Evolutionary conservation across 192 early-diverging fungal species (phyloP), one percentile per base, ranked within the genome.

Genomic region (Chytriomyces hyalinus): DNA sequence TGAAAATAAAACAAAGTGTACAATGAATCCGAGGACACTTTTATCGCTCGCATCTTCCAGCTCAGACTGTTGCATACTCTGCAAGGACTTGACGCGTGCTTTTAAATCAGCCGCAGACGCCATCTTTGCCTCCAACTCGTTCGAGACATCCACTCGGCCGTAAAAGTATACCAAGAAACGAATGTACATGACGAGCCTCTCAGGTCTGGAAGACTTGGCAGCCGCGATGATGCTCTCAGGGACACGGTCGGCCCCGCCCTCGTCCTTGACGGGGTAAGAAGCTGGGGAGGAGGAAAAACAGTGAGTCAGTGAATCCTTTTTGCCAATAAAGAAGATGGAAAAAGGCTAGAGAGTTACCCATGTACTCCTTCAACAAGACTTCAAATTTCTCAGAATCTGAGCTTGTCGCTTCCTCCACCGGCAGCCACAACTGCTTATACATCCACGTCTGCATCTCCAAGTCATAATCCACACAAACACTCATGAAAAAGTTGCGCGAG

Each of bases 371-470:
- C 53, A 57, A 20, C 53, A 57, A 20, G 20, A 57, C 20, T 13
- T 57, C 53, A 57, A 57, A 57, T 13, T 13, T 20, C 13, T 13
- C 53, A 57, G 53, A 57, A 57, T 57, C 53, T 2, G 53, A 57
- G 20, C 20, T 57, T 0, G 53, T 57, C 20, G 53, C 53, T 20
- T 57, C 15, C 53, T 57, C 53, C 13, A 57, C 20, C 53, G 53
- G 53, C 15, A 57, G 20, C 53, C 53, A 57, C 15, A 57, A 20
- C 53, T 57, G 53, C 53, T 57, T 57, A 20, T 57, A 57, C 53
- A 57, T 57, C 53, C 53, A 57, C 53, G 53, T 57, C 53, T 57
- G 53, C 53, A 57, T 57, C 53, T 20, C 53, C 13, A 57, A 20
- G 4, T 57, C 53, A 5, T 57, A 57, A 20, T 57, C 53, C 15